Evolutionary conservation across 768 basidiomycete genomes (phyloP), one percentile per base, ranked within the genome.

Genomic region (Strobilomyces echinocephalus): DNA sequence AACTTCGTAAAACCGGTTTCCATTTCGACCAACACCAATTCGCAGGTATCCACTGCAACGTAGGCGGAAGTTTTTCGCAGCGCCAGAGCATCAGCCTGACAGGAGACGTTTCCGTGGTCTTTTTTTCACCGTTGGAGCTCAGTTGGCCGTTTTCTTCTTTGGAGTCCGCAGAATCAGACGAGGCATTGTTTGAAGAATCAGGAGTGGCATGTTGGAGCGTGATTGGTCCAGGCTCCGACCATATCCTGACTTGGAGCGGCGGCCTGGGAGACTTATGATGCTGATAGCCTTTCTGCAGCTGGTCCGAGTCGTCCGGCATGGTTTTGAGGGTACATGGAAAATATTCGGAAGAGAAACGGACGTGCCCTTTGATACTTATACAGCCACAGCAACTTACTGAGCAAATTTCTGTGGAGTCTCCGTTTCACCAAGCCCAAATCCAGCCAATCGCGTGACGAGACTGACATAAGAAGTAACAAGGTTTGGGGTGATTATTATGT

Each of bases 1-100:
- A 78, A 56, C 80, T 80, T 49, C 88, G 80, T 35, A 89, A 70
- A 9, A 76, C 79, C 4, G 84, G 82, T 66, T 85, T 85, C 59
- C 83, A 54, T 60, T 80, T 83, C n/a, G 78, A 68, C 78, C 79
- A 83, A 0, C 70, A 79, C 66, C 72, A 78, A 55, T 84, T 87
- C 15, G 67, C 71, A 4, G 75, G 72, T 21, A 87, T 77, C 87
- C 87, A 89, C 31, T 67, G 65, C 35, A 82, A 56, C 49, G 60
- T 49, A 21, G 56, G 11, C 0, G 76, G 77, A 7, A 74, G 54
- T 20, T 35, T 60, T 24, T 55, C n/a, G 1, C 20, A n/a, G 21
- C 14, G 48, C 43, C 31, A 54, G 8, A 40, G 33, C 12, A 18
- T 46, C 2, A 42, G 35, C 49, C 46, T 45, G 26, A 31, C n/a